Evolutionary conservation across 768 basidiomycete species (phyloP).

Genomic region (Mycena leptocephala): DNA sequence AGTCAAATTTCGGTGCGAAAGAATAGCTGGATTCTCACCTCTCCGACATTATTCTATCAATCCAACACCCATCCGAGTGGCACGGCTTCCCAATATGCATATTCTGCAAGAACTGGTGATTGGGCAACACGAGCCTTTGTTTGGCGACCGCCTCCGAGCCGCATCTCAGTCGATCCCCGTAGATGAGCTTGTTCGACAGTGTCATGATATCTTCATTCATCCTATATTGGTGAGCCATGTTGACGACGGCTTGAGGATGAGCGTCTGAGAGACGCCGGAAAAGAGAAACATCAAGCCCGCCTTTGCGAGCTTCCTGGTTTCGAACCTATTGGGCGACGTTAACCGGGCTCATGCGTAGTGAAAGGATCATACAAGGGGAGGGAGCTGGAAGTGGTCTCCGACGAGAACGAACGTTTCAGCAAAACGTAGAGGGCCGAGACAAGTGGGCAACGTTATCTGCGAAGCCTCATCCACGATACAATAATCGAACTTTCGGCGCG

Average conservation of each 20-base stretch:
- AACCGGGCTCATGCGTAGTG: neutral
- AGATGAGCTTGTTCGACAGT: constrained; percentile 91
- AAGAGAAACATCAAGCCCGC: constrained; percentile 91
- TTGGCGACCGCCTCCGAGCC: constrained; percentile 83
- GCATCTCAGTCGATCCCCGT: constrained; percentile 82
- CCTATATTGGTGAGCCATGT: constrained; percentile 91
- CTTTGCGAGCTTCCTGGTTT: constrained; percentile 83
- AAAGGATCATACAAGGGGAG: constrained; percentile 80
- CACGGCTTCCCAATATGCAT: constrained; percentile 60
- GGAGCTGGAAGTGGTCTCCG: constrained; percentile 97
- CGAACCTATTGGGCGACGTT: constrained; percentile 73
- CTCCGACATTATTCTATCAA: constrained; percentile 74
- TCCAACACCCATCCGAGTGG: constrained; percentile 73
- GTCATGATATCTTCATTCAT: constrained; percentile 98
- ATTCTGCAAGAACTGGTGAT: constrained; percentile 57
- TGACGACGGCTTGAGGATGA: constrained; percentile 89
- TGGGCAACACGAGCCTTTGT: constrained; percentile 69
- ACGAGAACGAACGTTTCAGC: constrained; percentile 95
- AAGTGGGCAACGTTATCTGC: constrained; percentile 96
- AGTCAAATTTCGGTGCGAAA: neutral
- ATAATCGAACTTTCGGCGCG: constrained; percentile 90
- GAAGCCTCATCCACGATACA: constrained; percentile 99
- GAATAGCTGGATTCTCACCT: constrained; percentile 60
- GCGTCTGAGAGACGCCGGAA: constrained; percentile 92
- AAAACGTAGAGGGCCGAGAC: constrained; percentile 92